Evolutionary conservation across 2,329 filamentous ascomycete species (phyloP).

Genomic region (Ceratocystis ficicola): DNA sequence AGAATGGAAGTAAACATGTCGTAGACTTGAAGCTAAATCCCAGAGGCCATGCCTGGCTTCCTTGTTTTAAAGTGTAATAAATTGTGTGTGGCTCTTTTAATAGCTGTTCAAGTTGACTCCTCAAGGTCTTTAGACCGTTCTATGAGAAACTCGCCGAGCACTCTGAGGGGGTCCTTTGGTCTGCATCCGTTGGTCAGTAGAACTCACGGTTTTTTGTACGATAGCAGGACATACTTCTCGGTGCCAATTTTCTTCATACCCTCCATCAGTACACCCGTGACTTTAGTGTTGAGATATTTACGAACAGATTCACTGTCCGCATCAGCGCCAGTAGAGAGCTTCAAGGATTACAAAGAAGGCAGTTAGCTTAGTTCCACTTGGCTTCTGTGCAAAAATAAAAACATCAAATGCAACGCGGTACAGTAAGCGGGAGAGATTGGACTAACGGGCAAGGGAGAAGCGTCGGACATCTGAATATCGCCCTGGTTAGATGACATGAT

Average conservation of each 20-base stretch:
- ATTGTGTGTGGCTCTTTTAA: too few species aligned
- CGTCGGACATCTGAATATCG: slow-evolving; percentile 20
- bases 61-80: neutral
- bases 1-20: neutral
- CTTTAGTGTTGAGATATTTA: slow-evolving; percentile 58
- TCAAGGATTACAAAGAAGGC: slow-evolving; percentile 24
- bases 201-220: neutral
- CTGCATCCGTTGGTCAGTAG: slow-evolving; percentile 28
- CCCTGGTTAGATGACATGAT: slow-evolving; percentile 14
- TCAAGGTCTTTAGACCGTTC: slow-evolving; percentile 56
- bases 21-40: neutral
- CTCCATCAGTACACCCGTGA: slow-evolving; percentile 56
- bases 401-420: neutral
- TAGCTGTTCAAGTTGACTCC: slow-evolving; percentile 23
- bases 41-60: neutral
- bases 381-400: neutral
- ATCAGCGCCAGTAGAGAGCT: slow-evolving; percentile 39
- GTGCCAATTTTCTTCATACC: slow-evolving; percentile 62
- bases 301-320: slow-evolving; percentile 54
- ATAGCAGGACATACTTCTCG: slow-evolving; percentile 47
- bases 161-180: slow-evolving; percentile 55
- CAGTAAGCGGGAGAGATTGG: neutral
- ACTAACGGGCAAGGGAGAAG: slow-evolving; percentile 14
- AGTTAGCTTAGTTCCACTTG: slow-evolving; percentile 5
- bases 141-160: slow-evolving; percentile 58